Base-by-base conservation (phyloP, 225 moss, liverwort and hornwort genomes). In the Thuidium tamariscinum region DNA sequence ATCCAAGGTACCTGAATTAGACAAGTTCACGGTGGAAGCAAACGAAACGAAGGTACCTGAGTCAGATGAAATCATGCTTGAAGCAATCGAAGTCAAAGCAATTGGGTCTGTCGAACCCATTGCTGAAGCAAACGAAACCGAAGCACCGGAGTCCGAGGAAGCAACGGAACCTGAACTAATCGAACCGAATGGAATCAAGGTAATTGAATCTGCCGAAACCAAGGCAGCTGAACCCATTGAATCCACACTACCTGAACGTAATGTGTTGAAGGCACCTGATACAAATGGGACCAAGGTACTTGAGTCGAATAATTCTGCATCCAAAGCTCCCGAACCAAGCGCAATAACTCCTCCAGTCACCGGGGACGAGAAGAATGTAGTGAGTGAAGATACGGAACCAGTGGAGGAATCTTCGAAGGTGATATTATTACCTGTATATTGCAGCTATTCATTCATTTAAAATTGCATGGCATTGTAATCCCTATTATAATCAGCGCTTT, bases 41-140 rank as follows among this genome's bases (percentile, higher is more conserved):
- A 74, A 46, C 17, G 73, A 80, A 66, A 52, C 41, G 36, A 88
- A 72, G 46, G 74, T 81, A 81, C 48, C 11, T 81, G 85, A 81
- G 74, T 74, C 59, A 74, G 88, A 88, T 56, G 97, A 91, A 89
- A 77, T 86, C 74, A 86, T 77, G 81, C 49, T 83, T 52, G 87
- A 83, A 59, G 75, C 44, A 29, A 61, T 44, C 27, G 87, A 59
- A 77, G 46, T 37, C 10, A 68, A 83, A 74, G 77, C 42, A 69
- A 16, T 67, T 15, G 83, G 83, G 49, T 37, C 77, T 22, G 76
- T 74, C 36, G 66, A 42, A 56, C 14, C 57, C 22, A 8, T 29
- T 20, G 36, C 63, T 34, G 85, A 88, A 71, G 83, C 36, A 18
- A 80, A 54, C 23, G 87, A 60, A 83, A 37, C 9, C 7, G 52